Conservation (phyloP, 352 stramenopile genomes). For the Globisporangium middletonii region DNA sequence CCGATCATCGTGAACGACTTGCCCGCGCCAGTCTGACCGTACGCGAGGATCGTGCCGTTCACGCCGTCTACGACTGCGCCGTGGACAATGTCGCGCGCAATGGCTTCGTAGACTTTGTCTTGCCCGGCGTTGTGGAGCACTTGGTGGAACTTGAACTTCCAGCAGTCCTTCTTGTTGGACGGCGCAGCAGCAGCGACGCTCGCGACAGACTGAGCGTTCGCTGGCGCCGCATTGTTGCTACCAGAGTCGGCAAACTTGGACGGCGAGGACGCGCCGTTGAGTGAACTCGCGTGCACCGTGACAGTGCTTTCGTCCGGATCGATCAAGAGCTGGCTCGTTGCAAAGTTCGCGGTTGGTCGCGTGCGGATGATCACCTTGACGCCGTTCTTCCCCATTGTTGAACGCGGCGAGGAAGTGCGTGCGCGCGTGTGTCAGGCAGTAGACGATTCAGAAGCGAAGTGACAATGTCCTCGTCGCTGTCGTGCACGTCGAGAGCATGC, state of each 20-base stretch:
- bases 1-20: conserved; percentile 93
- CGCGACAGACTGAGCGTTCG: conserved; percentile 4
- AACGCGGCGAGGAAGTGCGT: too few relatives aligned
- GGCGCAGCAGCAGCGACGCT: conserved; percentile 20
- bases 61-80: conserved; percentile 82
- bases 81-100: conserved; percentile 86
- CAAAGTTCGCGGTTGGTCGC: conserved; percentile 71
- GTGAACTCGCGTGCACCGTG: conserved; percentile 37
- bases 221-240: background rate
- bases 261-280: conserved; percentile 14
- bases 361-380: conserved; percentile 85
- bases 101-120: conserved; percentile 88
- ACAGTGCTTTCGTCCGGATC: conserved; percentile 72
- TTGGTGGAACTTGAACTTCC: conserved; percentile 91
- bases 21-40: conserved; percentile 84
- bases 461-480: too few relatives aligned
- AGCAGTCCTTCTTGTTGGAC: conserved; percentile 78
- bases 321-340: conserved; percentile 71
- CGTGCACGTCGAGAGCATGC: too few relatives aligned
- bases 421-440: background rate
- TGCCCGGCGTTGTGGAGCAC: conserved; percentile 90
- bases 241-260: conserved; percentile 21
- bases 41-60: conserved; percentile 87
- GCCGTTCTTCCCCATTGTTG: conserved; percentile 46
- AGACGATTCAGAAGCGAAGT: background rate